phyloP scores from a whole-genome alignment of 2,329 filamentous ascomycete genomes.

The Colletotrichum melonis region DNA sequence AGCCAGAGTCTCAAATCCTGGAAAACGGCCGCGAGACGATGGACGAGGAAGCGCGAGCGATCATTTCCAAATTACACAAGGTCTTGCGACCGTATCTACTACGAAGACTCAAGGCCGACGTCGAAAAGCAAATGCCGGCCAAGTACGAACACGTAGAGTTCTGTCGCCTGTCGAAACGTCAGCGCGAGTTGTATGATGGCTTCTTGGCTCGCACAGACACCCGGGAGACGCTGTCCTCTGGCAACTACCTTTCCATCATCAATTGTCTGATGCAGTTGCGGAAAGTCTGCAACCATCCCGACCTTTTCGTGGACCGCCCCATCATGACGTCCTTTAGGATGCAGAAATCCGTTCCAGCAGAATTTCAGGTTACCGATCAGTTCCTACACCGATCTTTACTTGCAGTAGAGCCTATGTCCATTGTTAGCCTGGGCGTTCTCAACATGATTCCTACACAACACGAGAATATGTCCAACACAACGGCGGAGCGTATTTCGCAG shows the following conservation, averaged over 20 bases:
- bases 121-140: conserved; percentile 98
- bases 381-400: conserved; percentile 76
- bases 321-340: conserved; percentile 98
- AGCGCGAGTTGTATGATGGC: conserved; percentile 95
- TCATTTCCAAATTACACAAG: conserved; percentile 93
- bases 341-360: conserved; percentile 79
- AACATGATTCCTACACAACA: conserved; percentile 81
- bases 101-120: conserved; percentile 91
- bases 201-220: conserved; percentile 94
- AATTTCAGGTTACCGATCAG: conserved; percentile 79
- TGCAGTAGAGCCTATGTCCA: conserved; percentile 69
- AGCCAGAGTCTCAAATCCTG: conserved; percentile 94
- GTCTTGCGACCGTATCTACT: conserved; percentile 93
- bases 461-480: conserved; percentile 70
- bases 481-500: conserved; percentile 68
- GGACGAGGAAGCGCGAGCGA: conserved; percentile 91
- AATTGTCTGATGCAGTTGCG: conserved; percentile 97
- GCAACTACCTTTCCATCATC: conserved; percentile 98
- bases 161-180: conserved; percentile 93
- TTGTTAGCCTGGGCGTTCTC: conserved; percentile 79
- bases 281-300: conserved; percentile 98
- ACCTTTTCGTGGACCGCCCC: conserved; percentile 93
- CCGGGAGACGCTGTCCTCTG: conserved; percentile 86
- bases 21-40: conserved; percentile 94
- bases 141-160: conserved; percentile 99